Evolutionary conservation across 768 basidiomycete species (phyloP).

Genomic region (Russula brevipes): DNA sequence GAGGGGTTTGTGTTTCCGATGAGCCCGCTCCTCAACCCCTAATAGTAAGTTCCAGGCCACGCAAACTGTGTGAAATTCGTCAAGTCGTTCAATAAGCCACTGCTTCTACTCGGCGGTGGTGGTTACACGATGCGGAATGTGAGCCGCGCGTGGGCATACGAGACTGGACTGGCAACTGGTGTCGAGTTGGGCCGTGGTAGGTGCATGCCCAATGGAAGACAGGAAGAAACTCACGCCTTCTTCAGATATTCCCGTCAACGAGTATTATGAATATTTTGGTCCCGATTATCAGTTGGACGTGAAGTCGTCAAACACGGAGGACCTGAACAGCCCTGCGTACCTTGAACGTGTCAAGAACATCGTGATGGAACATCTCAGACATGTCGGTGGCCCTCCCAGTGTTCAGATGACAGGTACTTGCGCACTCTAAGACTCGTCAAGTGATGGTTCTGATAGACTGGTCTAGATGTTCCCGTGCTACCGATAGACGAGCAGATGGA

Average conservation of each 20-base stretch:
- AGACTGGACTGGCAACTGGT: slow-evolving; percentile 97
- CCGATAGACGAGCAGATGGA: slow-evolving; percentile 84
- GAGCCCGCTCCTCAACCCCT: background rate
- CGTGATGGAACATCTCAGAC: slow-evolving; percentile 85
- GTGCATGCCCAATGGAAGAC: slow-evolving; percentile 21
- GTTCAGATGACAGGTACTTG: slow-evolving; percentile 80
- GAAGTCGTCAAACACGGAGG: slow-evolving; percentile 89
- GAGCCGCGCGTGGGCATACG: slow-evolving; percentile 94
- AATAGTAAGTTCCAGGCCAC: slow-evolving; percentile 58
- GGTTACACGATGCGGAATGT: slow-evolving; percentile 99
- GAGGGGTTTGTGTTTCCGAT: slow-evolving; percentile 50
- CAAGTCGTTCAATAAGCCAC: slow-evolving; percentile 90
- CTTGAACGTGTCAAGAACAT: slow-evolving; percentile 89
- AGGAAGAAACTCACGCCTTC: background rate
- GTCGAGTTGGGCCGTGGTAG: slow-evolving; percentile 83
- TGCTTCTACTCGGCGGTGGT: slow-evolving; percentile 93
- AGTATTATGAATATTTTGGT: slow-evolving; percentile 99
- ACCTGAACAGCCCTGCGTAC: slow-evolving; percentile 90
- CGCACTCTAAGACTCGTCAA: background rate
- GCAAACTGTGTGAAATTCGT: slow-evolving; percentile 97
- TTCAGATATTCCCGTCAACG: slow-evolving; percentile 95
- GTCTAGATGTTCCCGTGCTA: slow-evolving; percentile 71
- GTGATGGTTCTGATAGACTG: background rate
- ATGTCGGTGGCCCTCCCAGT: slow-evolving; percentile 83
- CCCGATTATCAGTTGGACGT: slow-evolving; percentile 97